Evolutionary conservation across 129 eudicot genomes (phyloP).

Genomic region (Flaveria robusta): DNA sequence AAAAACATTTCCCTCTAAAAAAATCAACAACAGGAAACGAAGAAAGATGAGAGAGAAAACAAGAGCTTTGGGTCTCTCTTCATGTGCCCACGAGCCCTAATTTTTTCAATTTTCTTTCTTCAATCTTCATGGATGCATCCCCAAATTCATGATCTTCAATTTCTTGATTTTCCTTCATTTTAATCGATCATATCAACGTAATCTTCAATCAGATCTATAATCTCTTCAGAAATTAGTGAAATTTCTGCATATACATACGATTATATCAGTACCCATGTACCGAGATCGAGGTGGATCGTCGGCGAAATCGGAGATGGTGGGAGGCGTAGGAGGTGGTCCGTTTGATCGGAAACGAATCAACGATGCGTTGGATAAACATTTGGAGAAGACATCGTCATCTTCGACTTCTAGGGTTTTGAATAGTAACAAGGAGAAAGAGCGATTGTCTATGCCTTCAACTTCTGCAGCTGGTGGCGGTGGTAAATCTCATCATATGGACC

Average conservation of each 20-base stretch:
- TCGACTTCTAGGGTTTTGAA: constrained; percentile 61
- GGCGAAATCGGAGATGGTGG: constrained; percentile 56
- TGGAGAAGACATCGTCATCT: constrained; percentile 66
- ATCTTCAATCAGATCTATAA: constrained; percentile 24
- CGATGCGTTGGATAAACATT: constrained; percentile 78
- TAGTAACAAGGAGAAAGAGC: constrained; percentile 44
- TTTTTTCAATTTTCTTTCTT: constrained; percentile 14
- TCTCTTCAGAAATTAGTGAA: not conserved
- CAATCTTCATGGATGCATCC: constrained; percentile 22
- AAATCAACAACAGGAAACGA: constrained; percentile 25
- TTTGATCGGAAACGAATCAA: constrained; percentile 82
- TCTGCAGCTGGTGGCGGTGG: constrained; percentile 46
- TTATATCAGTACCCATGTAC: constrained; percentile 43
- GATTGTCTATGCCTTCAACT: constrained; percentile 55
- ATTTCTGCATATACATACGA: not conserved
- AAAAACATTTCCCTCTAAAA: constrained; percentile 24
- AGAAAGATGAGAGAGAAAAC: constrained; percentile 41
- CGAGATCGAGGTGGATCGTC: constrained; percentile 70
- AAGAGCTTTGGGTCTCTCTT: constrained; percentile 32
- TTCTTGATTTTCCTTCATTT: not conserved
- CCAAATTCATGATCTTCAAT: not conserved
- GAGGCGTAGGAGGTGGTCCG: constrained; percentile 42
- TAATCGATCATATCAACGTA: constrained; percentile 1
- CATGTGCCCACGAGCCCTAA: constrained; percentile 52
- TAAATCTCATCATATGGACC: constrained; percentile 36